Evolutionary conservation across 805 yeast genomes (phyloP).

Genomic region (Henningerozyma blattae): DNA sequence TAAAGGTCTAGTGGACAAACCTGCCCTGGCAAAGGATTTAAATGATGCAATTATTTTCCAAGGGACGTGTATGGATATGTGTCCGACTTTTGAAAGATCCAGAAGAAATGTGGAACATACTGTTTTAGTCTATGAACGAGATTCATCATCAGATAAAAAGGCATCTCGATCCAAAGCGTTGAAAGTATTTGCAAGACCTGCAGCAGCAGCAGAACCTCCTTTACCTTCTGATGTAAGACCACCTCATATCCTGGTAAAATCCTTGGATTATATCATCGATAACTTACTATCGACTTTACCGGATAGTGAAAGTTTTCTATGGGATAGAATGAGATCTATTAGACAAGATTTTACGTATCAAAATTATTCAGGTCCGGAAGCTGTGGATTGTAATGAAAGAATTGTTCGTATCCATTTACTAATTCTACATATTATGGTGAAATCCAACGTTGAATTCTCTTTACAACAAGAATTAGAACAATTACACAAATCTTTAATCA

Average conservation of each 20-base stretch:
- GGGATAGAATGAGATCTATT: conserved; percentile 96
- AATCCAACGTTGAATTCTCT: conserved; percentile 57
- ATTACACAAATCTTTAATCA: conserved; percentile 79
- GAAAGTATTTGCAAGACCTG: conserved; percentile 91
- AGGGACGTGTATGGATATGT: conserved; percentile 90
- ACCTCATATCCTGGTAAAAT: conserved; percentile 55
- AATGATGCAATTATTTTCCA: conserved; percentile 77
- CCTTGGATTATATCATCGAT: conserved; percentile 62
- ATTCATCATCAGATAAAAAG: conserved; percentile 38
- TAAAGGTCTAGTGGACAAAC: conserved; percentile 76
- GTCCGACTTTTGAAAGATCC: conserved; percentile 86
- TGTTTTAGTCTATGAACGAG: conserved; percentile 67
- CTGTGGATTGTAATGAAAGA: conserved; percentile 82
- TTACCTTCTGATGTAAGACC: conserved; percentile 96
- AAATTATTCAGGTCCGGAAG: conserved; percentile 86
- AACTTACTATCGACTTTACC: conserved; percentile 58
- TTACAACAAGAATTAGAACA: conserved; percentile 95
- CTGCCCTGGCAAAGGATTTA: conserved; percentile 69
- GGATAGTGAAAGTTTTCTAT: conserved; percentile 75
- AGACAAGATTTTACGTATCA: conserved; percentile 96
- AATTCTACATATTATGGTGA: conserved; percentile 78
- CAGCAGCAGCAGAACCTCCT: conserved; percentile 97
- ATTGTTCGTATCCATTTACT: conserved; percentile 82
- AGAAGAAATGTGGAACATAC: conserved; percentile 81
- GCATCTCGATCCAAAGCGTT: conserved; percentile 56